Base-by-base conservation (phyloP, 768 basidiomycete genomes). In the Daedaleopsis sinensis region DNA sequence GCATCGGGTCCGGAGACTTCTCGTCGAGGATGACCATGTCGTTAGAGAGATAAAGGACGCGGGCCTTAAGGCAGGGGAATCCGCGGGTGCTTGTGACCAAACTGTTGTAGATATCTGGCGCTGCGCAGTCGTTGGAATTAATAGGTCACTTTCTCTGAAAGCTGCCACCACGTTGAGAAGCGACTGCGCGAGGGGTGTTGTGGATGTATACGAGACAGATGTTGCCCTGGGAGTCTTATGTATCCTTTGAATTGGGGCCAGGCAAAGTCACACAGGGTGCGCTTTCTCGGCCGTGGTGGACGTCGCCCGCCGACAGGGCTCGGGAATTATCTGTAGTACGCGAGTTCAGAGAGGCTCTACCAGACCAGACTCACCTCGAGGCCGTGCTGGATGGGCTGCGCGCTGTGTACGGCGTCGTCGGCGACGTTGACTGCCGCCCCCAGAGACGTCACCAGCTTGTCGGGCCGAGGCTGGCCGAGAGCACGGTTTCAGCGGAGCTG, bases 1-100 rank as follows among this genome's bases (percentile, higher is more conserved):
- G 58, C 62, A 70, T 67, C 56, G 65, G 67, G 32, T n/a, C 42
- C 16, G 19, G 35, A 32, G 58, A 68, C 71, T 81, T 81, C 62
- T 81, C 80, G 70, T 81, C 80, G 36, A 81, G 61, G 64, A 82
- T 69, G 50, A 82, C 78, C 80, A 82, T 82, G 52, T 52, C 47
- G 62, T 36, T 55, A 42, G 42, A 42, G 38, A 62, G 58, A 59
- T 39, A 13, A 37, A 44, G 32, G 49, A 58, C 32, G 50, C 54
- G 56, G 64, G 57, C 52, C 60, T 52, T 63, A 62, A 61, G 48
- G 54, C 46, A 52, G 47, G 58, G 54, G 38, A 48, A 37, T 16
- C n/a, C 16, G 46, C 50, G 59, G 58, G 52, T 52, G 42, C 55
- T 59, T 64, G 63, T 58, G 61, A 62, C 56, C 42, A 56, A 49